Evolutionary conservation across 495 filamentous ascomycete species (phyloP).

Genomic region (Filosporella fistucella): DNA sequence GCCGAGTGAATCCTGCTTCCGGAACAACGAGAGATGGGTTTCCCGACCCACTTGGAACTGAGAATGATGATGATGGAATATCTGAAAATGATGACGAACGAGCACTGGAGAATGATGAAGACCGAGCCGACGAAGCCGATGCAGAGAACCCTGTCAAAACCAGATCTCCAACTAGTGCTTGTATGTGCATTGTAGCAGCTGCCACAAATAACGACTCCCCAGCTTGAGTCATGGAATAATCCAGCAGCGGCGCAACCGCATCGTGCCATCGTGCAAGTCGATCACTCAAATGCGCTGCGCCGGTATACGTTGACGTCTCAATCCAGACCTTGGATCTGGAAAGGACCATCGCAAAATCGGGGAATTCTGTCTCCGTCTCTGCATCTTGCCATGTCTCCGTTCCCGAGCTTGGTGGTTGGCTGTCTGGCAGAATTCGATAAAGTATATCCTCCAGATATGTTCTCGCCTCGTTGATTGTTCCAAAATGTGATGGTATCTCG

Average conservation of each 20-base stretch:
- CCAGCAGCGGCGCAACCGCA: conserved; percentile 14
- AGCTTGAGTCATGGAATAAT: conserved; percentile 7
- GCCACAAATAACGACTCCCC: conserved; percentile 12
- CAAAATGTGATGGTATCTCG: conserved; percentile 10
- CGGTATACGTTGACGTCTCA: conserved; percentile 1
- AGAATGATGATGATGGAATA: neutral
- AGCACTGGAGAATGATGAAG: conserved; percentile 7
- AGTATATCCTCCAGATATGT: conserved; percentile 18
- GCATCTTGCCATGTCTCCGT: neutral
- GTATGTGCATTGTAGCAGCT: conserved; percentile 17
- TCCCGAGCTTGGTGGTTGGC: neutral
- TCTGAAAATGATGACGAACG: neutral
- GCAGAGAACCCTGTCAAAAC: conserved; percentile 5
- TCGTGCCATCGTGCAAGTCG: conserved; percentile 18
- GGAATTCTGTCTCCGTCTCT: neutral
- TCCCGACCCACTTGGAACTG: no score
- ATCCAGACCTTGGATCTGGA: conserved; percentile 8
- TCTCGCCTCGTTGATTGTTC: conserved; percentile 17
- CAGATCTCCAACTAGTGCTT: conserved; percentile 11
- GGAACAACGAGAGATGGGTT: conserved; percentile 1
- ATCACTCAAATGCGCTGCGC: neutral
- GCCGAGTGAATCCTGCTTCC: neutral
- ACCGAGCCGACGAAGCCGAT: conserved; percentile 3
- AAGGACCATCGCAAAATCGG: neutral
- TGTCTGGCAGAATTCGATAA: conserved; percentile 11